A percentile compares a stretch with the other conserved stretches of the same genome.
These are phyloP conservation scores for Salicornia ramosissima DNA, from an alignment of 148 eudicot genomes.

Conservation along the genomic window DNA sequence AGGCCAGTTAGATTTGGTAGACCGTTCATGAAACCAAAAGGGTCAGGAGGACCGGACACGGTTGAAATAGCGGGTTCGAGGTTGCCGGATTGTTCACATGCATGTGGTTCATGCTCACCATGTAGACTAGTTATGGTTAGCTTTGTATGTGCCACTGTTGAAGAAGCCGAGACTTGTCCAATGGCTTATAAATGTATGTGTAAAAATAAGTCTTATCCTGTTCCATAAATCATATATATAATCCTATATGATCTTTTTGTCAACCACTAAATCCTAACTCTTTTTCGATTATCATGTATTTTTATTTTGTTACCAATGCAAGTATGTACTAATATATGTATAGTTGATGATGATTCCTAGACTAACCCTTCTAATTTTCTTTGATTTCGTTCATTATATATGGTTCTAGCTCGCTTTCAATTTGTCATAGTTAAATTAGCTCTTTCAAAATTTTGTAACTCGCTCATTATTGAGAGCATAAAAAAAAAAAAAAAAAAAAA, in stretches of 20 bases:
- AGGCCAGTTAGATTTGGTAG: conserved; percentile 11
- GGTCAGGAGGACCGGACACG: conserved; percentile 42
- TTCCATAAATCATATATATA: conserved; percentile 41
- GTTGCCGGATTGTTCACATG: conserved; percentile 64
- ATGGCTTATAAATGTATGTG: conserved; percentile 84
- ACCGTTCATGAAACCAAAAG: conserved; percentile 15
- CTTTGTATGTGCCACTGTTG: conserved; percentile 52
- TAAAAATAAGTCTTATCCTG: conserved; percentile 65
- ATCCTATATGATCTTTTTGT: not conserved
- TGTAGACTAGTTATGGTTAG: conserved; percentile 73
- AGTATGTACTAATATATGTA: too few species aligned
- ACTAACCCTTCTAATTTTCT: too few species aligned
- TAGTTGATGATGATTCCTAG: too few species aligned
- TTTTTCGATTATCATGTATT: too few species aligned
- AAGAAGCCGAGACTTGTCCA: conserved; percentile 73
- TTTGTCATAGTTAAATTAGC: too few species aligned
- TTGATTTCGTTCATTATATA: too few species aligned
- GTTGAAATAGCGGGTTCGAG: conserved; percentile 59
- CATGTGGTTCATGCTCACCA: conserved; percentile 69
- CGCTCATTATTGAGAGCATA: too few species aligned
- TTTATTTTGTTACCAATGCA: too few species aligned
- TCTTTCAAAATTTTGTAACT: too few species aligned
- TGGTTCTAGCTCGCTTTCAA: too few species aligned
- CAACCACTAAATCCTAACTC: too few species aligned
- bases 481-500: too few species aligned